These are phyloP conservation scores for Aureobasidium melanogenum DNA, from an alignment of 2,329 filamentous ascomycete species.

Conservation along the genomic window DNA sequence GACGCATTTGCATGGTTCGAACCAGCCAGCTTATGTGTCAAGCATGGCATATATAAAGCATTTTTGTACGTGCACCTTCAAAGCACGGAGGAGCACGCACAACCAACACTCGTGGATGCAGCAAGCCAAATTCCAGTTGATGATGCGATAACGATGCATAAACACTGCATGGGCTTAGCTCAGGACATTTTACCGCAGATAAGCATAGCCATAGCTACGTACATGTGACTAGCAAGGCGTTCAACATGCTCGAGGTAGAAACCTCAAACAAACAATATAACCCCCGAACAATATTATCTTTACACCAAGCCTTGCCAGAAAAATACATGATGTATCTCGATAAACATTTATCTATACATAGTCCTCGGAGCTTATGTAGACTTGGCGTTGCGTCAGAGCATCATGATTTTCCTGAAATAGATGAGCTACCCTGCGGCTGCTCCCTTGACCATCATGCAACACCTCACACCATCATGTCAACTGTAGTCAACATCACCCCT, in stretches of 20 bases:
- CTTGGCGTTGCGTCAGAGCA: slow-evolving; percentile 9
- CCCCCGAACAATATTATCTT: too few relatives aligned
- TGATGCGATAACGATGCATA: not conserved
- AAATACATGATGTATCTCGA: too few relatives aligned
- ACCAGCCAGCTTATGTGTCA: not conserved
- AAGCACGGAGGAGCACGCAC: not conserved
- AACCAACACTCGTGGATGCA: not conserved
- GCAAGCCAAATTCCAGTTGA: not conserved
- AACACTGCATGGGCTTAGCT: not conserved
- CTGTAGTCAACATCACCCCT: not conserved
- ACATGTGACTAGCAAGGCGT: not conserved
- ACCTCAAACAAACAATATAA: not conserved
- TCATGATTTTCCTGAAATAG: slow-evolving; percentile 10
- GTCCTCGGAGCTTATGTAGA: not conserved
- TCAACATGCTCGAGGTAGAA: not conserved
- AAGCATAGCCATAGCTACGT: not conserved
- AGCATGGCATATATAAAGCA: not conserved
- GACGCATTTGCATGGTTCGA: not conserved
- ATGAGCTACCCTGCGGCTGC: not conserved
- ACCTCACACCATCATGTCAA: slow-evolving; percentile 6
- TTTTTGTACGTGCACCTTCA: not conserved
- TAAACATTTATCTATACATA: too few relatives aligned
- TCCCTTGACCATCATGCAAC: slow-evolving; percentile 3
- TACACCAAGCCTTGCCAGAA: too few relatives aligned
- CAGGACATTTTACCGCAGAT: too few relatives aligned